A percentile compares a stretch with the other conserved stretches of the same genome.
These are phyloP conservation scores for Paxillus ammoniavirescens DNA, from an alignment of 768 basidiomycete genomes.

Conservation along the genomic window DNA sequence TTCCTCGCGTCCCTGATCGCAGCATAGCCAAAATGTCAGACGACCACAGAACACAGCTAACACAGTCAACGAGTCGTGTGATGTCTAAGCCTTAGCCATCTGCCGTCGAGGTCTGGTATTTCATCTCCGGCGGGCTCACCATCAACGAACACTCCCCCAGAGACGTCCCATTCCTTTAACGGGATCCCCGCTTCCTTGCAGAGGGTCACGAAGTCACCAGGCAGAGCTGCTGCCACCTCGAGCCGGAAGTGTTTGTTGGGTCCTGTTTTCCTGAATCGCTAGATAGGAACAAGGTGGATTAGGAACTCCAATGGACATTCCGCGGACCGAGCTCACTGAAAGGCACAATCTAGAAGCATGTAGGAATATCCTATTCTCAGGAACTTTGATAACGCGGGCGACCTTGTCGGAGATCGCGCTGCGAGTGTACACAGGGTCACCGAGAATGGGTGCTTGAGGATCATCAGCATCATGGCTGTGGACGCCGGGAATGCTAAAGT, in stretches of 20 bases:
- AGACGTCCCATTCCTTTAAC: slow-evolving; percentile 33
- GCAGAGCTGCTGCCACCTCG: slow-evolving; percentile 56
- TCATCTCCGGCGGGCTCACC: slow-evolving; percentile 35
- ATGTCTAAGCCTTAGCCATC: slow-evolving; percentile 26
- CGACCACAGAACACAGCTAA: not conserved
- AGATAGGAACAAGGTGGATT: not conserved
- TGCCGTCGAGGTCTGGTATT: slow-evolving; percentile 40
- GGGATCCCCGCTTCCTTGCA: slow-evolving; percentile 48
- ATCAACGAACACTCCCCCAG: slow-evolving; percentile 50
- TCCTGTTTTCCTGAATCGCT: slow-evolving; percentile 50
- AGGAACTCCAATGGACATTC: not conserved
- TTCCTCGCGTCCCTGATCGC: slow-evolving; percentile 6
- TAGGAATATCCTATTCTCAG: slow-evolving; percentile 52
- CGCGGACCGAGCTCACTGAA: slow-evolving; percentile 38
- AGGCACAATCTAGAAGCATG: slow-evolving; percentile 60
- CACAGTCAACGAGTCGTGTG: slow-evolving; percentile 10
- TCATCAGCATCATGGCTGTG: slow-evolving; percentile 10
- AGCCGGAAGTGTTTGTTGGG: slow-evolving; percentile 50
- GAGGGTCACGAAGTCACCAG: slow-evolving; percentile 50
- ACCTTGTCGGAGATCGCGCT: slow-evolving; percentile 33
- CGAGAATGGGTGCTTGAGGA: slow-evolving; percentile 60
- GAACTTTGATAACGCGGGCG: slow-evolving; percentile 30
- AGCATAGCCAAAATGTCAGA: slow-evolving; percentile 3
- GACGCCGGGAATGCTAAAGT: not conserved
- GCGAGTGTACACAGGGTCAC: slow-evolving; percentile 53